Percentiles rank a stretch among this genome's conserved stretches.
These are phyloP conservation scores for Ceratocystis harringtonii DNA, from an alignment of 2,329 filamentous ascomycete genomes.

Conservation along the genomic window DNA sequence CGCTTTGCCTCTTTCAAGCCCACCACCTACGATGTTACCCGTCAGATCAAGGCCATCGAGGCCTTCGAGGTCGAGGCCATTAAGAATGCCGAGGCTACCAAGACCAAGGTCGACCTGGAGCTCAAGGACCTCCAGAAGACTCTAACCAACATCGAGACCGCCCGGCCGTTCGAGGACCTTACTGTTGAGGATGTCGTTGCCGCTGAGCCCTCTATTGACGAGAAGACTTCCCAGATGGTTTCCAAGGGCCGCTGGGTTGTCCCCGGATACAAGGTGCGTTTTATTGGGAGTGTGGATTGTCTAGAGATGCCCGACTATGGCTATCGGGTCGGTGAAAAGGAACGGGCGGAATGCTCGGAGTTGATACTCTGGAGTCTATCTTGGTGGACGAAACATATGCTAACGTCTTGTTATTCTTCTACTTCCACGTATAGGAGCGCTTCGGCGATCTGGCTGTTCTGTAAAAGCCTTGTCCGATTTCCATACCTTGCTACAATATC, in stretches of 20 bases:
- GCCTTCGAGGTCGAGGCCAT: conserved; percentile 94
- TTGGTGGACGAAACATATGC: background rate
- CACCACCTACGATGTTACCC: conserved; percentile 74
- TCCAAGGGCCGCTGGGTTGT: conserved; percentile 97
- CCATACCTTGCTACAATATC: background rate
- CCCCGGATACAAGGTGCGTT: conserved; percentile 90
- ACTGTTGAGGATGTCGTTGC: conserved; percentile 94
- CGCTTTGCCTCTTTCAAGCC: conserved; percentile 87
- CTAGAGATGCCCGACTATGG: background rate
- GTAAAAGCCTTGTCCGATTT: conserved; percentile 40
- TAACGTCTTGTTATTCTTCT: background rate
- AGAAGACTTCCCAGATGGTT: conserved; percentile 88
- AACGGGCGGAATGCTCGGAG: background rate
- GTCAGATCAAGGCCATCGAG: conserved; percentile 96
- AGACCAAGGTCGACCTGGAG: conserved; percentile 89
- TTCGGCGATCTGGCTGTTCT: conserved; percentile 93
- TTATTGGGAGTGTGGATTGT: background rate
- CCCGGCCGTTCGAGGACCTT: conserved; percentile 88
- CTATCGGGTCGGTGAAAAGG: background rate
- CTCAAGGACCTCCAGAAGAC: conserved; percentile 88
- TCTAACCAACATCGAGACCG: conserved; percentile 91
- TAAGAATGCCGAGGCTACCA: conserved; percentile 93
- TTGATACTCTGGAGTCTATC: background rate
- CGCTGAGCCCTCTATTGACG: conserved; percentile 90
- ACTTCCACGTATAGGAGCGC: conserved; percentile 58